Evolutionary conservation across 257 asterid genomes (phyloP), one percentile per base, ranked within the genome.

Genomic region (Salvia splendens): DNA sequence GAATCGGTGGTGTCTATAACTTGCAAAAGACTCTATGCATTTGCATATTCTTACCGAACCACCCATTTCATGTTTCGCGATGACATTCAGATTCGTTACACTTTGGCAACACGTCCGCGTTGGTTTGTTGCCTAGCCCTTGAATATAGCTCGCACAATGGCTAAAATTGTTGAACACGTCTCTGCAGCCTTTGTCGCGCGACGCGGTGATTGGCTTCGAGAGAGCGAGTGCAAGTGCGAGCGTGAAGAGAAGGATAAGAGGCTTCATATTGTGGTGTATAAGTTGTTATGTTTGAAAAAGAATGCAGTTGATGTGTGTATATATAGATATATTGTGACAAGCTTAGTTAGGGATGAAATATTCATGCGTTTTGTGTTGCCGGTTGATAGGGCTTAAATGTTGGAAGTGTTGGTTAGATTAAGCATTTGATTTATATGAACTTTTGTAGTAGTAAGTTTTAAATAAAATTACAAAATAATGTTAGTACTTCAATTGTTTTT

Each of bases 21-120:
- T 64, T 0, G 71, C 76, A 6, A 60, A 75, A 3, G 41, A 8
- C 33, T 82, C 84, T 8, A 79, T 79, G 20, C 87, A 79, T 8
- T 16, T 50, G 42, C 84, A 82, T 10, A 79, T 74, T 28, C 76
- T 68, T 2, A 12, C 11, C 3, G 75, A n/a, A 4, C 80, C 79
- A 1, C 49, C 56, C 0, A 6, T 8, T 14, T 74, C 75, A 1
- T n/a, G 49, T 8, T 59, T 64, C 3, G 75, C 75, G 0, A 71
- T 47, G 1, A 42, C 14, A 24, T 82, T 76, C 6, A 79, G 69
- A n/a, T 15, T 58, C 0, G 1, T 53, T 3, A 82, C 7, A 0
- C 67, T 73, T 36, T 20, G 24, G 42, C 83, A 79, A n/a, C 83
- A 79, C 0, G 2, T 10, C 3, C 60, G 54, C 1, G 63, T 9